Conservation (phyloP, 1,284 basidiomycete species). For the Pascua sp. region DNA sequence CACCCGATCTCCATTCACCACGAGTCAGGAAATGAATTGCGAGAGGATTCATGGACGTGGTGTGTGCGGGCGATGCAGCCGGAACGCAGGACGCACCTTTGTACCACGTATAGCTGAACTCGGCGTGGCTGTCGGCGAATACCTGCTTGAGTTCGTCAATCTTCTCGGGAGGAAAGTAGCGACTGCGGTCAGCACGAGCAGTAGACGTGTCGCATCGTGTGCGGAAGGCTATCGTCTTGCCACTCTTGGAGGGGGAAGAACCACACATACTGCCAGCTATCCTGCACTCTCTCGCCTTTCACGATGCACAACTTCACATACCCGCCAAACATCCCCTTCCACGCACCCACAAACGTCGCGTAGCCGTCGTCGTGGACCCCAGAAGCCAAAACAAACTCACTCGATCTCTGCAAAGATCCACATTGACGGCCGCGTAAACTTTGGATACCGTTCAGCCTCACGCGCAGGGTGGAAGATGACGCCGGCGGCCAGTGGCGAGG, state of each 20-base stretch:
- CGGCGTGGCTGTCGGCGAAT: too few relatives aligned
- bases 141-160: neutral
- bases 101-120: too few relatives aligned
- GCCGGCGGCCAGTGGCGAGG: constrained; percentile 51
- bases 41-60: constrained; percentile 53
- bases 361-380: neutral
- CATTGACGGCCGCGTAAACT: constrained; percentile 55
- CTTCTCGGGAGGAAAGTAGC: too few relatives aligned
- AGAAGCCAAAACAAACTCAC: neutral
- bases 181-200: too few relatives aligned
- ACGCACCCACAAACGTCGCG: neutral
- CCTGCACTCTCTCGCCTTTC: too few relatives aligned
- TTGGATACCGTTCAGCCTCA: constrained; percentile 50
- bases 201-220: too few relatives aligned
- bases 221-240: too few relatives aligned
- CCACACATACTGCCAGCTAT: too few relatives aligned
- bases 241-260: too few relatives aligned
- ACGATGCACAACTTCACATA: too few relatives aligned
- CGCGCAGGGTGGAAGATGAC: constrained; percentile 60
- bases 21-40: constrained; percentile 45
- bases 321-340: too few relatives aligned
- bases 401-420: constrained; percentile 64
- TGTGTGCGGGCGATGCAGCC: constrained; percentile 47
- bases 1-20: constrained; percentile 1
- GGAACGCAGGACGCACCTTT: neutral